Evolutionary conservation across 2,329 filamentous ascomycete species (phyloP).

Genomic region (Cladorrhinum sp.): DNA sequence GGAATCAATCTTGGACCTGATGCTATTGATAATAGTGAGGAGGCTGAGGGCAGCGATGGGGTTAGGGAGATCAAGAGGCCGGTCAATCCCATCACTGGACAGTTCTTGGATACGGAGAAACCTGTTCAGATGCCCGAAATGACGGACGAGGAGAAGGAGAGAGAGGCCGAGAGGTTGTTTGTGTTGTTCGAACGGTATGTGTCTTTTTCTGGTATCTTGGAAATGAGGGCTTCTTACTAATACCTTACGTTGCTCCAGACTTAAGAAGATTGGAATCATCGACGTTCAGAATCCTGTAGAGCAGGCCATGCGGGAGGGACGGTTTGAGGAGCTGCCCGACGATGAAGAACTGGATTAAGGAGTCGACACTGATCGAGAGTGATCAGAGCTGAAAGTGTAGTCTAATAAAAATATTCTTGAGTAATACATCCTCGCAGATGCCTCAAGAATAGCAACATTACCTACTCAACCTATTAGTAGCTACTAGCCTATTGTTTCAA

Average conservation of each 20-base stretch:
- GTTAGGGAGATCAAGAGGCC: constrained; percentile 31
- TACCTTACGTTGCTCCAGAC: constrained; percentile 32
- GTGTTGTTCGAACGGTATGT: constrained; percentile 81
- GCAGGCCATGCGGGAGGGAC: constrained; percentile 64
- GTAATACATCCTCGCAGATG: too few species aligned
- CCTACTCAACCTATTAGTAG: too few species aligned
- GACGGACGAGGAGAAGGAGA: constrained; percentile 87
- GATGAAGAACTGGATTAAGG: constrained; percentile 46
- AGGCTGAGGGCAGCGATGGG: constrained; percentile 7
- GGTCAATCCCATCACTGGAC: constrained; percentile 85
- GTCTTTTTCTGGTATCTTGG: neutral
- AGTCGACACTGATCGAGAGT: too few species aligned
- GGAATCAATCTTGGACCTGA: constrained; percentile 73
- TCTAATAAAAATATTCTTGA: too few species aligned
- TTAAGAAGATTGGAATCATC: constrained; percentile 73
- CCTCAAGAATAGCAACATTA: too few species aligned
- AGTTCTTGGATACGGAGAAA: constrained; percentile 68
- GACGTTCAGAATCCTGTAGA: constrained; percentile 77
- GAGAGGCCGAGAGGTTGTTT: constrained; percentile 85
- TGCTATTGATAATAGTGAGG: constrained; percentile 30
- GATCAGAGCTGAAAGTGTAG: too few species aligned
- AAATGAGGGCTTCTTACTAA: neutral
- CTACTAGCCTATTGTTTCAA: too few species aligned
- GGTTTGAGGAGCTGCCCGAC: constrained; percentile 66
- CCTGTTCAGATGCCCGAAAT: constrained; percentile 64